phyloP scores from a whole-genome alignment of 345 rosid species.

The Geranium brycei region DNA sequence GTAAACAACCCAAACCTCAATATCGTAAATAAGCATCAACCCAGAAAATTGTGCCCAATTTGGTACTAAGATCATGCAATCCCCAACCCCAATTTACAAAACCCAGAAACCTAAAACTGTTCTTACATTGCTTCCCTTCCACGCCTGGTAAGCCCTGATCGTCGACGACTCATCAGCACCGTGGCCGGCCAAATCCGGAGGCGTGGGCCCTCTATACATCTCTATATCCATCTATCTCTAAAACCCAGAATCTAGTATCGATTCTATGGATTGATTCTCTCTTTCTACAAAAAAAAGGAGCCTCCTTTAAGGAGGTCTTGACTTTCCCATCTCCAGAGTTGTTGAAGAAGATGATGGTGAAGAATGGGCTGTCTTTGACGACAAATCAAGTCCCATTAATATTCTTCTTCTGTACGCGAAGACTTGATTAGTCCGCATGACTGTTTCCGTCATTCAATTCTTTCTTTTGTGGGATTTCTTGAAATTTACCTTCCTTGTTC shows the following conservation, averaged over 20 bases:
- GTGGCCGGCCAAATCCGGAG: conserved; percentile 19
- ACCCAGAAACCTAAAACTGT: background rate
- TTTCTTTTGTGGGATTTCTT: too few species aligned
- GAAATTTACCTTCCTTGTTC: too few species aligned
- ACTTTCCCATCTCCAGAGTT: too few species aligned
- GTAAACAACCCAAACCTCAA: background rate
- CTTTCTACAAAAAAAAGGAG: conserved; percentile 8
- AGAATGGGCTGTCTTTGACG: too few species aligned
- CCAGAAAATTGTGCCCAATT: background rate
- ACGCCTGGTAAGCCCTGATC: conserved; percentile 50
- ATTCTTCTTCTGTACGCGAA: too few species aligned
- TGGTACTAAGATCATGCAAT: too few species aligned
- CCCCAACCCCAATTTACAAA: background rate
- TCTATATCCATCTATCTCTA: background rate
- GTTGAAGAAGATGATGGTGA: too few species aligned
- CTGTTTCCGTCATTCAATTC: too few species aligned
- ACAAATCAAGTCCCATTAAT: too few species aligned
- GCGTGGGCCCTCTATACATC: conserved; percentile 30
- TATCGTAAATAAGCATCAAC: background rate
- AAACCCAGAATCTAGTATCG: background rate
- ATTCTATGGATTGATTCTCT: background rate
- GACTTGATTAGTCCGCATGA: too few species aligned
- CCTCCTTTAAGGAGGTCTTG: background rate
- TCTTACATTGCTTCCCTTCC: conserved; percentile 83
- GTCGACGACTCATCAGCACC: conserved; percentile 22